Conservation (phyloP, 352 stramenopile genomes). For the Halophytophthora polymorphica region DNA sequence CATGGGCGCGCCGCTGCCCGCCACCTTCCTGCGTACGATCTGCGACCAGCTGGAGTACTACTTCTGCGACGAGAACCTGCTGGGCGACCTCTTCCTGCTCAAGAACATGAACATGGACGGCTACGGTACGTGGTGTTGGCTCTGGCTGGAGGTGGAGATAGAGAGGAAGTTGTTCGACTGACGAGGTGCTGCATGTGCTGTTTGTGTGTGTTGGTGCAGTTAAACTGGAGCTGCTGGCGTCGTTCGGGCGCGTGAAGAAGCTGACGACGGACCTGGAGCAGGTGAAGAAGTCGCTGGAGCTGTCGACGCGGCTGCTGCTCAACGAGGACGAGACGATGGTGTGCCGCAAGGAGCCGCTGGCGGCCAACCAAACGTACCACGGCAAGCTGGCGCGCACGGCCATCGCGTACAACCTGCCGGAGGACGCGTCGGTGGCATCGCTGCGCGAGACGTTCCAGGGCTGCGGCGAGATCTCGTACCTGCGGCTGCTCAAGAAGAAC, state of each 20-base stretch:
- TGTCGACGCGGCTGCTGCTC: conserved; percentile 82
- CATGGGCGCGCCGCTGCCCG: conserved; percentile 44
- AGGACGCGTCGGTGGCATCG: conserved; percentile 82
- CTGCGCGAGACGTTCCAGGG: conserved; percentile 82
- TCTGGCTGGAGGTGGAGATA: not conserved
- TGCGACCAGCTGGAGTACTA: conserved; percentile 89
- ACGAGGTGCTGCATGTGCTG: conserved; percentile 4
- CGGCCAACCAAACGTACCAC: conserved; percentile 82
- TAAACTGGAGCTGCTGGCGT: conserved; percentile 80
- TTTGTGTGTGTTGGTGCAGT: conserved; percentile 32
- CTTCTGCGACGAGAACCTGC: conserved; percentile 87
- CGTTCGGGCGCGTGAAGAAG: conserved; percentile 85
- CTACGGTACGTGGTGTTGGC: conserved; percentile 50
- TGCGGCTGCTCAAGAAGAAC: conserved; percentile 88
- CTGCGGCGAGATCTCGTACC: conserved; percentile 82
- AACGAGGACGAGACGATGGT: conserved; percentile 84
- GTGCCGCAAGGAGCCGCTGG: conserved; percentile 80
- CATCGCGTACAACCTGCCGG: conserved; percentile 85
- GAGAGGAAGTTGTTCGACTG: not conserved
- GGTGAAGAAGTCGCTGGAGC: conserved; percentile 77
- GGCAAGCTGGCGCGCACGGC: conserved; percentile 81
- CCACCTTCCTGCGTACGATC: conserved; percentile 82
- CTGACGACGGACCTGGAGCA: conserved; percentile 81
- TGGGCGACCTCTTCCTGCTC: conserved; percentile 79
- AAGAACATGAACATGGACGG: conserved; percentile 90